A percentile compares a stretch with the other conserved stretches of the same genome.
phyloP scores from a whole-genome alignment of 2,329 filamentous ascomycete species.

The Thelonectria rubi region DNA sequence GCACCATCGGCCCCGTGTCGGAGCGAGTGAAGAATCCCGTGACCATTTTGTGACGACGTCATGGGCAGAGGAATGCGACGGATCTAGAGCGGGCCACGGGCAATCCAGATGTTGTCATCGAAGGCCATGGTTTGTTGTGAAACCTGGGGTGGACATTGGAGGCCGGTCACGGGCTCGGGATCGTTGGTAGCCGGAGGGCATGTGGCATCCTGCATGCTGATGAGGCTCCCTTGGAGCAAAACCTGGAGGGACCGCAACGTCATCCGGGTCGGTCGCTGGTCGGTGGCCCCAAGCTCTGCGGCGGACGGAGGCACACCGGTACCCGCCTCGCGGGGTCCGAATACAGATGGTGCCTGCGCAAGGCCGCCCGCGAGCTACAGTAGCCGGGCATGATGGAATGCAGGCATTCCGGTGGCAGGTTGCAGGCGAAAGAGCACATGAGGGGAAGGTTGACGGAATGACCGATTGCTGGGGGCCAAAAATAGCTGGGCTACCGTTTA shows the following conservation, averaged over 20 bases:
- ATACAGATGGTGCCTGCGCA: background rate
- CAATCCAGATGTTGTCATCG: conserved; percentile 28
- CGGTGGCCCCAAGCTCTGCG: conserved; percentile 1
- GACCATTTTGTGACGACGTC: conserved; percentile 33
- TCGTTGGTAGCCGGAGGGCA: conserved; percentile 10
- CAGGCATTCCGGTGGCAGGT: conserved; percentile 24
- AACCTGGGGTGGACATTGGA: too few relatives aligned
- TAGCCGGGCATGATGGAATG: conserved; percentile 1
- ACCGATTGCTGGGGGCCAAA: conserved; percentile 37
- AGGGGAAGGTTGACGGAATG: conserved; percentile 22
- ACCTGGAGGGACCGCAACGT: conserved; percentile 12
- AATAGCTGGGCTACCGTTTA: conserved; percentile 33
- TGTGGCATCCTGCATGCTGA: too few relatives aligned
- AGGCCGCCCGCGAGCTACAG: background rate
- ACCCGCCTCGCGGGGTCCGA: conserved; percentile 10
- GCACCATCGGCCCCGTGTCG: conserved; percentile 21
- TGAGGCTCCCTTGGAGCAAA: too few relatives aligned
- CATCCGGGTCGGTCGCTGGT: background rate
- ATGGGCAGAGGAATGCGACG: conserved; percentile 23
- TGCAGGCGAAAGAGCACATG: conserved; percentile 9
- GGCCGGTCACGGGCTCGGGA: conserved; percentile 30
- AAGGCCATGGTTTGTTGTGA: conserved; percentile 32
- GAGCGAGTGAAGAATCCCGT: conserved; percentile 30
- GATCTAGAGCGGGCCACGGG: conserved; percentile 10
- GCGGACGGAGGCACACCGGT: conserved; percentile 15